Evolutionary conservation across 1,284 basidiomycete species (phyloP).

Genomic region (Puccinia coronata): DNA sequence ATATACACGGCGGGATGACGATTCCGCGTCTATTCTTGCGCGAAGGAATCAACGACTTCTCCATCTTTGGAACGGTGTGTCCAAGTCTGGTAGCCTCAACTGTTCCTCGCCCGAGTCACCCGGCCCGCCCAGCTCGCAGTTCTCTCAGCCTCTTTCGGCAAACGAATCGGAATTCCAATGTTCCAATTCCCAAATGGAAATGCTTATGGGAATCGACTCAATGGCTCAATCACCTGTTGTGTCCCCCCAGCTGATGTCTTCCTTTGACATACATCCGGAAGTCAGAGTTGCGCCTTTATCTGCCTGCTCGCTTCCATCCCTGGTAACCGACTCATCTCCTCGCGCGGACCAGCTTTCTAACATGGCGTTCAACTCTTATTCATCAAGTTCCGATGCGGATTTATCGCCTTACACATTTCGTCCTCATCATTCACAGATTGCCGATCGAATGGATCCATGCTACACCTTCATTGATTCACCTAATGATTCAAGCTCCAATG

Average conservation of each 20-base stretch:
- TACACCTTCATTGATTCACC: conserved; percentile 12
- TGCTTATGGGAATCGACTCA: conserved; percentile 21
- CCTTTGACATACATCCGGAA: conserved; percentile 7
- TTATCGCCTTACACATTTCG: conserved; percentile 18
- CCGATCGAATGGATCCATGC: conserved; percentile 16
- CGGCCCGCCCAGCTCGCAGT: neutral
- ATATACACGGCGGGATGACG: neutral
- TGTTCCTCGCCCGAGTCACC: neutral
- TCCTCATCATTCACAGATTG: neutral
- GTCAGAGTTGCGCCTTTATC: conserved; percentile 7
- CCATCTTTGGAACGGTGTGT: conserved; percentile 6
- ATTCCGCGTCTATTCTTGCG: neutral
- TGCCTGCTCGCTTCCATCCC: conserved; percentile 22
- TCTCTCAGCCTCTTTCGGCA: neutral
- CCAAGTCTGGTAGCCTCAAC: neutral
- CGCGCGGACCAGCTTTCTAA: neutral
- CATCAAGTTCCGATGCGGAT: neutral
- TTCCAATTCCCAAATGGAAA: conserved; percentile 1
- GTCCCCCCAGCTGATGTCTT: conserved; percentile 18
- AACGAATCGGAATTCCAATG: conserved; percentile 4
- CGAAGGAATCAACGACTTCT: conserved; percentile 20
- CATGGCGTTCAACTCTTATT: neutral
- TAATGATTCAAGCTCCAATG: conserved; percentile 9
- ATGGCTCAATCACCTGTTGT: neutral
- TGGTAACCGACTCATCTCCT: neutral